These are phyloP conservation scores for Fusarium sulawesiense DNA, from an alignment of 2,329 filamentous ascomycete genomes.

Conservation along the genomic window DNA sequence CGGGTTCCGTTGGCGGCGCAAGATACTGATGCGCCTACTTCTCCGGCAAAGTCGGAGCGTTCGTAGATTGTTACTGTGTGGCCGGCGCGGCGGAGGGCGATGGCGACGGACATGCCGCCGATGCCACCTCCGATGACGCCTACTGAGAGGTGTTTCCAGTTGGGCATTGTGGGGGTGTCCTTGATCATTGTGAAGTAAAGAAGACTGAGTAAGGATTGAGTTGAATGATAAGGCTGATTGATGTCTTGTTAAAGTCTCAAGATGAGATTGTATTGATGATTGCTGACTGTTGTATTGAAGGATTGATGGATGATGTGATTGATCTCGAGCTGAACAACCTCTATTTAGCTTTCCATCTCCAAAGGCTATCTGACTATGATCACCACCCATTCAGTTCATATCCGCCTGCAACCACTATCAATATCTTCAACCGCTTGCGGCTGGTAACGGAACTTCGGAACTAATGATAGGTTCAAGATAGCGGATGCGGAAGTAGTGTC, in stretches of 20 bases:
- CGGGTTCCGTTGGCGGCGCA: slow-evolving; percentile 77
- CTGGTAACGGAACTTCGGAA: slow-evolving; percentile 21
- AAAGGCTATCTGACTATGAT: background rate
- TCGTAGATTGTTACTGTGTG: slow-evolving; percentile 72
- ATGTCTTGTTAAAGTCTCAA: background rate
- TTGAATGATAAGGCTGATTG: background rate
- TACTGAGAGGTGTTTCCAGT: slow-evolving; percentile 60
- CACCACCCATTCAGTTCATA: slow-evolving; percentile 12
- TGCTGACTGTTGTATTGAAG: background rate
- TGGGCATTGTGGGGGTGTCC: slow-evolving; percentile 30
- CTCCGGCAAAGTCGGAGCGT: slow-evolving; percentile 72
- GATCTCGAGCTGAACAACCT: slow-evolving; percentile 9
- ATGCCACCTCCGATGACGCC: slow-evolving; percentile 61
- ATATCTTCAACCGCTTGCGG: slow-evolving; percentile 18
- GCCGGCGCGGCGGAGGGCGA: slow-evolving; percentile 60
- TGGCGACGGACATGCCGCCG: slow-evolving; percentile 59
- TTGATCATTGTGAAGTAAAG: slow-evolving; percentile 23
- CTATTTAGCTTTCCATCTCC: slow-evolving; percentile 35
- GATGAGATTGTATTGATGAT: background rate
- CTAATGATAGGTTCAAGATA: slow-evolving; percentile 19
- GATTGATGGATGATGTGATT: background rate
- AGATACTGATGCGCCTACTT: slow-evolving; percentile 74
- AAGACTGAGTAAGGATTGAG: background rate
- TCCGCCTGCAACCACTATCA: slow-evolving; percentile 9
- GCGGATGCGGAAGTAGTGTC: slow-evolving; percentile 11